Evolutionary conservation across 2,329 filamentous ascomycete genomes (phyloP), one percentile per base, ranked within the genome.

Genomic region (Claviceps spartinae): DNA sequence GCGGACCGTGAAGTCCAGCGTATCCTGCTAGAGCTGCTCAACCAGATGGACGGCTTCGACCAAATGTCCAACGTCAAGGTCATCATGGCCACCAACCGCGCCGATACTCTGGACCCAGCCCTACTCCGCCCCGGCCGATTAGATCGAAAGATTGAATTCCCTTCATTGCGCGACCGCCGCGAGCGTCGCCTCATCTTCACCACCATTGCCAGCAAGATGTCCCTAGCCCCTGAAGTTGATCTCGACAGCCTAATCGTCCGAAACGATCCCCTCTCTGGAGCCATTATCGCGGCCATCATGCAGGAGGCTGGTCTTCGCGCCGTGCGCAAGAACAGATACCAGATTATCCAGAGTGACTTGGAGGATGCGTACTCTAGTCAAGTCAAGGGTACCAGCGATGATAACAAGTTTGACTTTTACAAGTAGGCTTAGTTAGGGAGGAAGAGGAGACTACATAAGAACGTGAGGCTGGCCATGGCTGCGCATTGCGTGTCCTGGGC

Each of bases 41-140:
- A 98, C 74, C 93, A 98, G 72, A 98, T 98, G 93, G 93, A 98
- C 67, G 93, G 93, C 58, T 98, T 98, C 74, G 93, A 98, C 69
- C 93, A 98, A 71, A 95, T 89, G 0, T 87, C 88, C 67, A 98
- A 98, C 70, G 93, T 98, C 71, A 98, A 98, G 76, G 93, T 98
- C 67, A 98, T 98, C 73, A 98, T 98, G 93, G 93, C 93, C 59
- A 98, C 93, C 60, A 98, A 98, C 76, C 86, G 93, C 67, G 91
- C 93, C 59, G 93, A 97, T 69, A 98, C 93, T 6, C 79, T 98
- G 58, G 93, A 98, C 67, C 93, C 93, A 16, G 93, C 93, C 43
- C 78, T 98, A 56, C 81, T 98, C 55, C 88, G 93, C 62, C 93
- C 93, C 36, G 93, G 93, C 59, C 89, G 93, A 74, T 78, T 98